These are phyloP conservation scores for Pseudogymnoascus sp. DNA, from an alignment of 2,329 filamentous ascomycete genomes.

Conservation along the genomic window DNA sequence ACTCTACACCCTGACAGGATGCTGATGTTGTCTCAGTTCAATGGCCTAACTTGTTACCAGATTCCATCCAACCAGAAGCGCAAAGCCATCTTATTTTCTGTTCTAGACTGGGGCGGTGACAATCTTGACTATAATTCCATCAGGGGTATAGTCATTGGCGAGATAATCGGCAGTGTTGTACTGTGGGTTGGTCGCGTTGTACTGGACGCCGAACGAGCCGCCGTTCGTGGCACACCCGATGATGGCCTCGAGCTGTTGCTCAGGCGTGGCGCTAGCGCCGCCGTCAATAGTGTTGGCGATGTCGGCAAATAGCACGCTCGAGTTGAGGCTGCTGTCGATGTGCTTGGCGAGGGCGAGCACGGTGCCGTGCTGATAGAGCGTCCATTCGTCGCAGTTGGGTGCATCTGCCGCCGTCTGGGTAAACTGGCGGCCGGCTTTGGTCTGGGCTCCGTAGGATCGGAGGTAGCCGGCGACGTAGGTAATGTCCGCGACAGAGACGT, in stretches of 20 bases:
- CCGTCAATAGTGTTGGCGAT: constrained; percentile 20
- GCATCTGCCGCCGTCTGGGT: constrained; percentile 15
- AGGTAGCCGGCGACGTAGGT: constrained; percentile 16
- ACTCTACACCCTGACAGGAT: too few species aligned
- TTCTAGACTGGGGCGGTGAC: neutral
- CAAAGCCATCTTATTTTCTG: too few species aligned
- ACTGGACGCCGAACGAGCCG: constrained; percentile 17
- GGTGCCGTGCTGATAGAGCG: constrained; percentile 10
- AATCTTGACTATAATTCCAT: neutral
- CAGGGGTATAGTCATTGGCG: neutral
- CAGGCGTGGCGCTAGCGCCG: constrained; percentile 13
- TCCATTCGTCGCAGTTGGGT: constrained; percentile 20
- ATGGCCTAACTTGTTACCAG: too few species aligned
- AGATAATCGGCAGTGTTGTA: constrained; percentile 13
- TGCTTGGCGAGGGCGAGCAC: constrained; percentile 17
- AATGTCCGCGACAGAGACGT: constrained; percentile 13
- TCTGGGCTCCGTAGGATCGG: constrained; percentile 15
- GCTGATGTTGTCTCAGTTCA: too few species aligned
- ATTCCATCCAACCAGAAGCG: too few species aligned
- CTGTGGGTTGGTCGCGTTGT: constrained; percentile 14
- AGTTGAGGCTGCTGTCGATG: constrained; percentile 14
- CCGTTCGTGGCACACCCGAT: constrained; percentile 27
- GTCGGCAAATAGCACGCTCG: neutral
- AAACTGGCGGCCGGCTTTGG: constrained; percentile 11
- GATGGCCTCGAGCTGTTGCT: constrained; percentile 9